Base-by-base conservation (phyloP, 148 eudicot species). In the Heliosperma pusillum region DNA sequence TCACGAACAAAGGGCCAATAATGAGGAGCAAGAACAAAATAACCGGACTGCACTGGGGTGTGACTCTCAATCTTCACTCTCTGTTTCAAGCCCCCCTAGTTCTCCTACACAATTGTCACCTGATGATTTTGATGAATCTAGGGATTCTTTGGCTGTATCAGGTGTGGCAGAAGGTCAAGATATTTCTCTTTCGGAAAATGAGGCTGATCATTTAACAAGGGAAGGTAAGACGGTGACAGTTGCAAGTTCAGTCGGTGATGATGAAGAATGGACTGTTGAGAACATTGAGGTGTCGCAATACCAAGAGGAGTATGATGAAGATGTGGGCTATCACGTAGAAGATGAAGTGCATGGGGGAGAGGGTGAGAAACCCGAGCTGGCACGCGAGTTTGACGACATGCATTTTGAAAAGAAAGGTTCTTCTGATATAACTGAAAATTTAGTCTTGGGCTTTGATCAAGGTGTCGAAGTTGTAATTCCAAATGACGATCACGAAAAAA, bases 291-390 rank as follows among this genome's bases (percentile, higher is more conserved):
- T 77, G 72, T 80, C 87, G 69, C 93, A 82, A 83, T 88, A 85
- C 77, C 97, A 90, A 85, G 97, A 87, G 82, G 99, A 89, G 74
- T 95, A 90, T 79, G 96, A 95, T 60, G 97, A 91, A 86, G 94
- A 93, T 78, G 96, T 79, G 73, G 88, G 89, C 74, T 92, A 88
- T 73, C 87, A 78, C 77, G 98, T 82, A 80, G 98, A 95, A 81
- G 91, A 91, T 75, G 98, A 93, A 78, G 88, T 85, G 36, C 92
- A 84, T 77, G 92, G 81, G 74, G 91, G 79, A 76, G 87, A 86
- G 61, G 88, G 84, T 77, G 93, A 81, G 72, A 83, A 85, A 77
- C 77, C 76, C 44, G 88, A 83, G 52, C 85, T 89, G 74, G 77
- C 80, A 76, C 84, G 70, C 66, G 93, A 89, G 74, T 88, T 92